These are phyloP conservation scores for Calonectria montana DNA, from an alignment of 2,329 filamentous ascomycete genomes.

Conservation along the genomic window DNA sequence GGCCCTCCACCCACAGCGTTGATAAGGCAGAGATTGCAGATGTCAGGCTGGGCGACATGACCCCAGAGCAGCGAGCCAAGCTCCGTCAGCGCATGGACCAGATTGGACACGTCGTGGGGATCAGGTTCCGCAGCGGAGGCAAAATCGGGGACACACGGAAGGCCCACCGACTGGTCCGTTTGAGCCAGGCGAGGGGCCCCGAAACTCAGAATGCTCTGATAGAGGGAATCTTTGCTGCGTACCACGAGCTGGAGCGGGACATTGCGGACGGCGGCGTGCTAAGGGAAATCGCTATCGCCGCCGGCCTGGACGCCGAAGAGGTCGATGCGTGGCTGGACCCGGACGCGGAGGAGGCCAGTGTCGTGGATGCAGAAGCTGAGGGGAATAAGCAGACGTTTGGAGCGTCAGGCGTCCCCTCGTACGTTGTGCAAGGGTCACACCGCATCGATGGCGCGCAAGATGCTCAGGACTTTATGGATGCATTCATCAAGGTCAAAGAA, in stretches of 20 bases:
- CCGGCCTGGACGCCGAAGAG: slow-evolving; percentile 32
- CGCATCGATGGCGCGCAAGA: slow-evolving; percentile 27
- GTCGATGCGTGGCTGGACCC: slow-evolving; percentile 23
- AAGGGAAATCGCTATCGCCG: slow-evolving; percentile 31
- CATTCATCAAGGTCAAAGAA: slow-evolving; percentile 33
- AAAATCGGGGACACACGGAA: slow-evolving; percentile 49
- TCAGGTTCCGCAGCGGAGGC: slow-evolving; percentile 47
- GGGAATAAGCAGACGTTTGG: slow-evolving; percentile 10
- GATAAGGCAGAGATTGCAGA: slow-evolving; percentile 36
- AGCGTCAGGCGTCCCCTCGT: slow-evolving; percentile 30
- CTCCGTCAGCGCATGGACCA: slow-evolving; percentile 41
- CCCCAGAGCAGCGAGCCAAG: slow-evolving; percentile 40
- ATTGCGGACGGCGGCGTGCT: slow-evolving; percentile 41
- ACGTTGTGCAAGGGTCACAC: slow-evolving; percentile 27
- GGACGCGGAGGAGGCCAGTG: neutral
- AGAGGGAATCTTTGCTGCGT: slow-evolving; percentile 42
- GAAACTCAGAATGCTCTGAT: slow-evolving; percentile 34
- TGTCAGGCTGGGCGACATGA: slow-evolving; percentile 37
- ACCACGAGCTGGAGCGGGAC: slow-evolving; percentile 47
- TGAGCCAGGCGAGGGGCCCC: slow-evolving; percentile 27
- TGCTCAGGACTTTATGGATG: slow-evolving; percentile 27
- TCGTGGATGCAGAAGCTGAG: slow-evolving; percentile 28
- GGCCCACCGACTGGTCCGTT: slow-evolving; percentile 48
- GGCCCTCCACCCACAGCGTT: slow-evolving; percentile 36
- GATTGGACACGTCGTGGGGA: slow-evolving; percentile 46